A percentile compares a stretch with the other conserved stretches of the same genome.
Conservation (phyloP, 2,329 filamentous ascomycete species). For the Fusarium paranaense region DNA sequence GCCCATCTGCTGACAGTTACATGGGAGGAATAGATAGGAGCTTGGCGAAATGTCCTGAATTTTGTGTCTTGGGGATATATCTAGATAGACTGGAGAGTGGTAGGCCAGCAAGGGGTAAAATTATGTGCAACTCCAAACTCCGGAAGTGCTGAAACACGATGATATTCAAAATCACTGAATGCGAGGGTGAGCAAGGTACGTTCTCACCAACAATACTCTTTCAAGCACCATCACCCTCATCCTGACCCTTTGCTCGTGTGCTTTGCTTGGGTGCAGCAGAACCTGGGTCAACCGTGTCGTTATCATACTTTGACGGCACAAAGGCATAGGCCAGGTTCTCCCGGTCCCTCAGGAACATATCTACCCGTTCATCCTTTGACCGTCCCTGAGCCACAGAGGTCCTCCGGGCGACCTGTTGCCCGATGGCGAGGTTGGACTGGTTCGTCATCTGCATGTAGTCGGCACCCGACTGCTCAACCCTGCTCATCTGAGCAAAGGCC, state of each 20-base stretch:
- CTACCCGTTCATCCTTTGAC: conserved; percentile 74
- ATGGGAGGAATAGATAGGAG: not conserved
- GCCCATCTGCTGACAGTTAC: not conserved
- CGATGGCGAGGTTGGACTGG: conserved; percentile 74
- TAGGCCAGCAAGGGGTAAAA: not conserved
- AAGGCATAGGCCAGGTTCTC: conserved; percentile 60
- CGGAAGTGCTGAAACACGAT: conserved; percentile 27
- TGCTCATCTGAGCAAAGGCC: conserved; percentile 77
- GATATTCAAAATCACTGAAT: not conserved
- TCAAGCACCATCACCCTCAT: not conserved
- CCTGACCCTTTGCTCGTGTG: not conserved
- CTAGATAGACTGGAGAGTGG: not conserved
- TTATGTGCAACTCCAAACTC: conserved; percentile 24
- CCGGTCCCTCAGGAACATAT: conserved; percentile 80
- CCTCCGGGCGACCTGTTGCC: conserved; percentile 66
- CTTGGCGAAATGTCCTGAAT: not conserved
- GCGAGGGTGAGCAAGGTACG: conserved; percentile 2
- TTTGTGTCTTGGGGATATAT: not conserved
- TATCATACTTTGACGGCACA: conserved; percentile 47
- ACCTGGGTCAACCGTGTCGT: conserved; percentile 17
- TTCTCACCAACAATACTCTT: conserved; percentile 27
- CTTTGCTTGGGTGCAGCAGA: conserved; percentile 11
- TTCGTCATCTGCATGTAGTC: conserved; percentile 75
- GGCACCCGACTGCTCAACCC: conserved; percentile 72
- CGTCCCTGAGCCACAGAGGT: conserved; percentile 64